Evolutionary conservation across 148 eudicot species (phyloP).

Genomic region (Rhododendron williamsianum): DNA sequence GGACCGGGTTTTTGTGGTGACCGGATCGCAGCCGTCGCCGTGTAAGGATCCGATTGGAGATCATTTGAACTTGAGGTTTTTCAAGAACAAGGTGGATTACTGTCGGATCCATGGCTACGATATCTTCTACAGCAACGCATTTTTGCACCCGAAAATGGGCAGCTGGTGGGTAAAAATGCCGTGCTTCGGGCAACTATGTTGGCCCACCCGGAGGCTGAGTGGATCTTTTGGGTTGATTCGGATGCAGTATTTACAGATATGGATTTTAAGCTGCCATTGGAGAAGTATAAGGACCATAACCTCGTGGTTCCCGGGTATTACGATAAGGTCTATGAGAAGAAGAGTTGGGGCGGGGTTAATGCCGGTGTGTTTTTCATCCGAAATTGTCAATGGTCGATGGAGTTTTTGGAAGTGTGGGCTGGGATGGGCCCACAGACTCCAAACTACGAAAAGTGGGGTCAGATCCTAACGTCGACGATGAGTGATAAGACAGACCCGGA

Average conservation of each 20-base stretch:
- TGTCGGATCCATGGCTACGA: conserved; percentile 33
- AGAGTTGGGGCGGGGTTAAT: conserved; percentile 62
- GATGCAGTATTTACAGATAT: conserved; percentile 80
- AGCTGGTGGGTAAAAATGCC: conserved; percentile 54
- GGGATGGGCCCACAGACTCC: conserved; percentile 62
- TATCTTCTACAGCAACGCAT: conserved; percentile 32
- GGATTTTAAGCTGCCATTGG: conserved; percentile 58
- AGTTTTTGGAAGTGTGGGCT: conserved; percentile 52
- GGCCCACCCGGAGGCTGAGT: conserved; percentile 82
- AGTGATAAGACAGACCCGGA: conserved; percentile 41
- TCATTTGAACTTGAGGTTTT: conserved; percentile 20
- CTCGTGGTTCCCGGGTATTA: conserved; percentile 60
- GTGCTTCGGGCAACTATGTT: conserved; percentile 58
- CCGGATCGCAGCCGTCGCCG: conserved; percentile 27
- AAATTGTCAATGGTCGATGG: conserved; percentile 81
- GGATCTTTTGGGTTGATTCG: conserved; percentile 92
- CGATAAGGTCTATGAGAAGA: conserved; percentile 24
- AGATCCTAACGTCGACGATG: conserved; percentile 20
- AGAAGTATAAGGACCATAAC: conserved; percentile 39
- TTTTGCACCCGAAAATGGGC: conserved; percentile 41
- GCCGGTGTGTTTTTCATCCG: conserved; percentile 76
- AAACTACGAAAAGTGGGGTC: conserved; percentile 55
- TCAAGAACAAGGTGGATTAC: conserved; percentile 43
- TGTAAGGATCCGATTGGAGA: conserved; percentile 28
- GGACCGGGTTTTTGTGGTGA: conserved; percentile 21